Percentiles rank a stretch among this genome's conserved stretches.
These are phyloP conservation scores for Babesia caballi DNA, from an alignment of 169 alveolate genomes.

Conservation along the genomic window DNA sequence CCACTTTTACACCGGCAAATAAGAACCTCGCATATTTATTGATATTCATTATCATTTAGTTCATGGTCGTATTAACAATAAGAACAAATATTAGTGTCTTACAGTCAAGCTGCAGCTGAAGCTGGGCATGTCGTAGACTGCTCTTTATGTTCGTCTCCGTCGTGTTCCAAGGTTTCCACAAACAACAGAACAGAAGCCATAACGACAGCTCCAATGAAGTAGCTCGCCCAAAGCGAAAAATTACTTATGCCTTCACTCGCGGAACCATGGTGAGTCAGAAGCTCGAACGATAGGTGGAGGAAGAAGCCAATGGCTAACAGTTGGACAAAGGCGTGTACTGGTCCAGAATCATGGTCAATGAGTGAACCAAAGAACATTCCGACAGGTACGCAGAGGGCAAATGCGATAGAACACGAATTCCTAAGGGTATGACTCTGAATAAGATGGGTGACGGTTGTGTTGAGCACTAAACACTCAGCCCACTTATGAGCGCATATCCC, in stretches of 20 bases:
- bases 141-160: not conserved
- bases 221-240: conserved; percentile 46
- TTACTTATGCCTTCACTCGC: not conserved
- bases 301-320: conserved; percentile 65
- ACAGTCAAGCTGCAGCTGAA: too few relatives aligned
- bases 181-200: conserved; percentile 45
- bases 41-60: too few relatives aligned
- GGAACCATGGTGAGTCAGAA: conserved; percentile 41
- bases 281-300: conserved; percentile 62
- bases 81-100: too few relatives aligned
- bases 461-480: conserved; percentile 64
- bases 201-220: conserved; percentile 33
- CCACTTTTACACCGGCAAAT: too few relatives aligned
- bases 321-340: conserved; percentile 24
- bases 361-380: conserved; percentile 51
- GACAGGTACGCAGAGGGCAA: conserved; percentile 55
- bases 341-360: not conserved
- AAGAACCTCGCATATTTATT: too few relatives aligned
- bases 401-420: conserved; percentile 24
- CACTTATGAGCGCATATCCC: conserved; percentile 69
- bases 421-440: conserved; percentile 8
- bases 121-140: too few relatives aligned
- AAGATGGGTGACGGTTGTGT: conserved; percentile 32
- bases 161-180: conserved; percentile 34
- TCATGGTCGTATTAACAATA: too few relatives aligned